Base-by-base conservation (phyloP, 2,329 filamentous ascomycete genomes). In the Chlorencoelia australis region DNA sequence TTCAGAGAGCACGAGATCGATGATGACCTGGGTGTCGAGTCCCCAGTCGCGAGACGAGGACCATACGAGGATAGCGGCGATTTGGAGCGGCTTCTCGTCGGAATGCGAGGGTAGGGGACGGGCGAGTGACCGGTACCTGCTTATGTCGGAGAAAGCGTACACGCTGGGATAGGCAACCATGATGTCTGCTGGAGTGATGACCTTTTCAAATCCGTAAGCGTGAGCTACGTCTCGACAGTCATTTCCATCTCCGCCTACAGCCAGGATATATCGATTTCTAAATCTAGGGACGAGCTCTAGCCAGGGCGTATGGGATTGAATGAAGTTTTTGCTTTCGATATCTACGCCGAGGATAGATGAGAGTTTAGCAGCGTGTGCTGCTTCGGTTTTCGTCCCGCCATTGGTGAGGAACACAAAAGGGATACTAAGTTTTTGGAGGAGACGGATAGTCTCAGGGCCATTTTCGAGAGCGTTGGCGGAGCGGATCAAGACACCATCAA, bases 271-370 rank as follows among this genome's bases (percentile, higher is more conserved):
- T 50, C 75, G 71, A 66, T 84, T 35, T 11, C 30, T 85, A 68
- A 85, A 85, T 58, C 84, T 79, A 15, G 79, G 30, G 8, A 31
- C 65, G 50, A 85, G 62, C 30, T 80, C 81, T 41, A 78, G 77
- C 81, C 85, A 85, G 48, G 79, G 79, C 4, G 79, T 84, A 66
- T 83, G 79, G 2, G 75, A 79, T 59, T 84, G 79, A 55, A 84
- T 83, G 66, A 85, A 86, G 57, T 84, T 79, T 40, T 82, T 77
- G 24, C 73, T 79, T 34, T 66, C 71, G 58, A 83, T 73, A 35
- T 75, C 75, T 51, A 69, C 69, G 40, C 71, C 61, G 30, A 84
- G 67, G 44, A 85, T 82, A 55, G 73, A 71, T 45, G 72, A 68
- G 13, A 84, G 69, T 59, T 84, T 79, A 40, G 76, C 67, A 50